Evolutionary conservation across 192 early-diverging fungal species (phyloP).

Genomic region (Entomortierella parvispora): DNA sequence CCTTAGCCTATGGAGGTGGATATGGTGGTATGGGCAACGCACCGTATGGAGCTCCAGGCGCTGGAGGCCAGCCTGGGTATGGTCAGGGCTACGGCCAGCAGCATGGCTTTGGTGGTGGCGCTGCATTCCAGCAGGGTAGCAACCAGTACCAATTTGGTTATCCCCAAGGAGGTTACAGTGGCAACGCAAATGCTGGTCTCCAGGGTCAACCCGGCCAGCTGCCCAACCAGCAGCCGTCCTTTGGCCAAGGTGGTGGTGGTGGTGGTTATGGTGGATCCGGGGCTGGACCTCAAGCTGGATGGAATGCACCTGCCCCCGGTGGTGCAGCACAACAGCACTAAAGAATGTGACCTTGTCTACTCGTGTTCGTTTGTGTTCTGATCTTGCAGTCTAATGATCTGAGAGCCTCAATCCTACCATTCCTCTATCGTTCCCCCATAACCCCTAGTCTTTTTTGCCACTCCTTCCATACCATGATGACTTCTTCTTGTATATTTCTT

Average conservation of each 20-base stretch:
- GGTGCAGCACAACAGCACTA: constrained; percentile 25
- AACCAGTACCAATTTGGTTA: constrained; percentile 31
- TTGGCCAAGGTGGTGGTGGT: constrained; percentile 8
- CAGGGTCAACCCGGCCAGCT: constrained; percentile 24
- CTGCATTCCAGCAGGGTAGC: constrained; percentile 30
- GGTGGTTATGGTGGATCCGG: constrained; percentile 5
- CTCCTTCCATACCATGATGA: neutral
- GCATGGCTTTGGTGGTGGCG: constrained; percentile 20
- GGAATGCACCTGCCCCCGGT: constrained; percentile 26
- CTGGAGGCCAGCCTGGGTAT: constrained; percentile 15
- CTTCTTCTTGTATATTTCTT: neutral
- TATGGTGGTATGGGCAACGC: constrained; percentile 37
- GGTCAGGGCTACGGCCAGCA: constrained; percentile 27
- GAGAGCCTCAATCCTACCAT: neutral
- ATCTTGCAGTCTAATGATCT: neutral
- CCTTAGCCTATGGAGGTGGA: constrained; percentile 40
- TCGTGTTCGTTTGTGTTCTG: too few relatives aligned
- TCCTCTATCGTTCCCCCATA: neutral
- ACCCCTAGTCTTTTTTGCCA: neutral
- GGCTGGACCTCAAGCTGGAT: constrained; percentile 28
- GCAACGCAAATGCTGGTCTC: constrained; percentile 17
- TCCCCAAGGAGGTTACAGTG: constrained; percentile 27
- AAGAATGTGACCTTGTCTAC: neutral
- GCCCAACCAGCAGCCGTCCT: constrained; percentile 11
- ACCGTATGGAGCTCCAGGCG: constrained; percentile 29